Evolutionary conservation across 495 filamentous ascomycete species (phyloP).

Genomic region (Penicillium canariense): DNA sequence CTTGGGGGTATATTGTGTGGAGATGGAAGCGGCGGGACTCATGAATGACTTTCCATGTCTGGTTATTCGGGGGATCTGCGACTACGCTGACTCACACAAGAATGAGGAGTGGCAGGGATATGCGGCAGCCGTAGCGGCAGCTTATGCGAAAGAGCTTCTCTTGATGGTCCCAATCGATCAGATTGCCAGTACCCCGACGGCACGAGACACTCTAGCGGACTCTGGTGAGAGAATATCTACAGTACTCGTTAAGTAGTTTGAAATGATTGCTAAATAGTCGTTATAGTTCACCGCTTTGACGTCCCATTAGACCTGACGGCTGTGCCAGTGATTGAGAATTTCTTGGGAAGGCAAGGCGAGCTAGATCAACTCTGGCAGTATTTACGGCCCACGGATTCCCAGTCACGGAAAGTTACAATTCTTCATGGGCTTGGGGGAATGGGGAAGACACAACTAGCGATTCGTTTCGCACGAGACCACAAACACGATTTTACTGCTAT

Average conservation of each 20-base stretch:
- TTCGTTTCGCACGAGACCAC: constrained; percentile 35
- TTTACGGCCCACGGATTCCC: constrained; percentile 17
- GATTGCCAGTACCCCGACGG: constrained; percentile 5
- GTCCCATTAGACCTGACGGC: constrained; percentile 26
- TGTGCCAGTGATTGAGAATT: constrained; percentile 26
- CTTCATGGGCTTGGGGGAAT: constrained; percentile 43
- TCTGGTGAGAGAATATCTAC: constrained; percentile 13
- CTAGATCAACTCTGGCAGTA: constrained; percentile 25
- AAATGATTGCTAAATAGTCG: constrained; percentile 2
- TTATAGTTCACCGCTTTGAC: constrained; percentile 16
- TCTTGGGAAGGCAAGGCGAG: constrained; percentile 28
- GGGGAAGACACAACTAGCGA: constrained; percentile 44
- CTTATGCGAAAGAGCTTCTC: constrained; percentile 36
- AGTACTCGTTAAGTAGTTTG: background rate
- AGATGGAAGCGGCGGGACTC: constrained; percentile 48
- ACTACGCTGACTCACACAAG: constrained; percentile 46
- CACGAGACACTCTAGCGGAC: constrained; percentile 11
- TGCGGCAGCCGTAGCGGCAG: constrained; percentile 37
- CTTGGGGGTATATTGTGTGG: constrained; percentile 28
- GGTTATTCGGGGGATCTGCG: constrained; percentile 41
- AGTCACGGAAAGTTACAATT: constrained; percentile 27
- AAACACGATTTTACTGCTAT: constrained; percentile 28
- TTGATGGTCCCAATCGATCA: constrained; percentile 8
- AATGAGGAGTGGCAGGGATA: constrained; percentile 41
- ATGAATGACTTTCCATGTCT: constrained; percentile 38